Base-by-base conservation (phyloP, 1,284 basidiomycete genomes). In the Cutaneotrichosporon sp. region DNA sequence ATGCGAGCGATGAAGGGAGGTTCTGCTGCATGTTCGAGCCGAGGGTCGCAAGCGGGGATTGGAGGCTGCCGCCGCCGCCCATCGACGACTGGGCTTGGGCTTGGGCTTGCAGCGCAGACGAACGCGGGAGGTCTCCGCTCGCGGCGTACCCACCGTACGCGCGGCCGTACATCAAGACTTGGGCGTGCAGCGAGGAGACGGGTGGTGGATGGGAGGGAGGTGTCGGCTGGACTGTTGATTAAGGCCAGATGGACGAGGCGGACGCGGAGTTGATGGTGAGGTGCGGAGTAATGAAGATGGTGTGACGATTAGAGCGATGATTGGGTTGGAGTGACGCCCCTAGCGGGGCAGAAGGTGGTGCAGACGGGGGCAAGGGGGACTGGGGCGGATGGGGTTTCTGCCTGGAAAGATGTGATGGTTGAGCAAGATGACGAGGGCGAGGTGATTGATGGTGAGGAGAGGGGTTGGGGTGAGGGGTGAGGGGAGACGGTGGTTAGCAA, bases 51-150 rank as follows among this genome's bases (percentile, higher is more conserved):
- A 50, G 47, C 2, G 47, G 25, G 24, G 47, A 50, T 27, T 50
- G 47, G 25, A 50, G 47, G 25, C 9, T 50, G 47, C 24, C 24
- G 47, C 47, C n/a, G 27, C 47, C 47, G 25, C 27, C 25, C 52
- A 58, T 52, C 27, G 60, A 22, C 27, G 57, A 36, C 25, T 59
- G 58, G 31, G 42, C 33, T 46, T 64, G n/a, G n/a, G n/a, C n/a
- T n/a, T n/a, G 62, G 4, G 50, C 36, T 51, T 64, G 62, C 34
- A 64, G 58, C 18, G 62, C 20, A 6, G 62, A 64, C 29, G 58
- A 56, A 46, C 62, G 62, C 16, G 64, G 24, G 58, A 66, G 55
- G 56, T 66, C 64, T 38, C 64, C 64, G 22, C 51, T 34, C 22
- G 11, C 14, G 33, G 29, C 55, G 57, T 53, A 61, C n/a, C 57